Evolutionary conservation across 1,284 basidiomycete genomes (phyloP).

Genomic region (Moesziomyces aphidis): DNA sequence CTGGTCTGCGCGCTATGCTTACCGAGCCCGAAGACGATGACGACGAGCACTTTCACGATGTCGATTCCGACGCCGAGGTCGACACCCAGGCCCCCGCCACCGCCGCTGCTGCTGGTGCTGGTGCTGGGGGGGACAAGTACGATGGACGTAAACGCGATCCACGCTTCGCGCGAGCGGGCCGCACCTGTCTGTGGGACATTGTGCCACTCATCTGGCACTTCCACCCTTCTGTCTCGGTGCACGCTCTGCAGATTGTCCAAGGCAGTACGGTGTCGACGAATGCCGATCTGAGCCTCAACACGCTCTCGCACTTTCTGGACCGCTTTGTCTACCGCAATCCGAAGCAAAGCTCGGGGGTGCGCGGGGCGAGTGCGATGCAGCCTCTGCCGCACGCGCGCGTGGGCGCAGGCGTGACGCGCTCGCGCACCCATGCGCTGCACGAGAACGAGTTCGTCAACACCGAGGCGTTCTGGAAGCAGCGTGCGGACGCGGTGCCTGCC

Average conservation of each 20-base stretch:
- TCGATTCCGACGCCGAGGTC: constrained; percentile 52
- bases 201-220: constrained; percentile 80
- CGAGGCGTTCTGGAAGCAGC: constrained; percentile 80
- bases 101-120: constrained; percentile 20
- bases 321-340: constrained; percentile 93
- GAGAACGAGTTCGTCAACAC: constrained; percentile 78
- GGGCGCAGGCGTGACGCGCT: constrained; percentile 76
- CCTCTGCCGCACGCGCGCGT: constrained; percentile 72
- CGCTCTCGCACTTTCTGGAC: constrained; percentile 90
- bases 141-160: constrained; percentile 82
- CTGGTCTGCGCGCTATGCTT: constrained; percentile 79
- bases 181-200: constrained; percentile 70
- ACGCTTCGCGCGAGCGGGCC: constrained; percentile 83
- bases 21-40: constrained; percentile 70
- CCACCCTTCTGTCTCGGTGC: constrained; percentile 89
- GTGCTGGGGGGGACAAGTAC: constrained; percentile 49
- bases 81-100: constrained; percentile 12
- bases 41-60: constrained; percentile 72
- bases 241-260: constrained; percentile 86
- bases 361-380: constrained; percentile 86
- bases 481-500: constrained; percentile 81
- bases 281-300: constrained; percentile 90
- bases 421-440: constrained; percentile 72
- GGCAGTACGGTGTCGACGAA: constrained; percentile 78
- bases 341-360: constrained; percentile 83